Percentiles rank a stretch among this genome's conserved stretches.
These are phyloP conservation scores for Diaporthe ilicicola DNA, from an alignment of 2,329 filamentous ascomycete species.

Conservation along the genomic window DNA sequence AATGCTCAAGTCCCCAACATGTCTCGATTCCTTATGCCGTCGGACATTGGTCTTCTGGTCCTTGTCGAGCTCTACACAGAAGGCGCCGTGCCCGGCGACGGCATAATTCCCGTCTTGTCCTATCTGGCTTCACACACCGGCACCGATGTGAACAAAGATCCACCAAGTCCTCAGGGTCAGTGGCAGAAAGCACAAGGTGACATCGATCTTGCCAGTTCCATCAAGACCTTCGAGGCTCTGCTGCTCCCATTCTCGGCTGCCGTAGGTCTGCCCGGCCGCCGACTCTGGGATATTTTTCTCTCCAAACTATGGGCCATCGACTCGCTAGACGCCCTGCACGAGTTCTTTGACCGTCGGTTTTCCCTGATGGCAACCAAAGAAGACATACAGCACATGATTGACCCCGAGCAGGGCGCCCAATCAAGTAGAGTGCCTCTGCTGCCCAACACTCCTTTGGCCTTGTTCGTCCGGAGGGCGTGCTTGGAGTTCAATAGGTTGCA, in stretches of 20 bases:
- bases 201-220: conserved; percentile 61
- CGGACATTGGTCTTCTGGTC: conserved; percentile 83
- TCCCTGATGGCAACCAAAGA: conserved; percentile 68
- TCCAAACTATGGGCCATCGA: conserved; percentile 84
- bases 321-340: conserved; percentile 81
- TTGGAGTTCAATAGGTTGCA: conserved; percentile 83
- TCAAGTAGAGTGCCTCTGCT: conserved; percentile 68
- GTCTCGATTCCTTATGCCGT: conserved; percentile 86
- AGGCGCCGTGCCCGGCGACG: conserved; percentile 56
- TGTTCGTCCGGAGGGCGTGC: conserved; percentile 78
- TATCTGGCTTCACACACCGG: conserved; percentile 53
- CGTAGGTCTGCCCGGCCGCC: conserved; percentile 73
- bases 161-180: conserved; percentile 40
- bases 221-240: conserved; percentile 68
- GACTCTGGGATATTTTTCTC: conserved; percentile 89
- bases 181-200: conserved; percentile 60
- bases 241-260: conserved; percentile 60
- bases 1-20: conserved; percentile 52
- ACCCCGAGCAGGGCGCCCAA: conserved; percentile 56
- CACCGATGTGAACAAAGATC: conserved; percentile 44
- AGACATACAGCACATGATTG: conserved; percentile 63
- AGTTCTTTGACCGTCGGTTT: conserved; percentile 72
- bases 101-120: conserved; percentile 51
- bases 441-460: conserved; percentile 80
- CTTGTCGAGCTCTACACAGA: conserved; percentile 85